Evolutionary conservation across 2,329 filamentous ascomycete species (phyloP).

Genomic region (Nemania bipapillata): DNA sequence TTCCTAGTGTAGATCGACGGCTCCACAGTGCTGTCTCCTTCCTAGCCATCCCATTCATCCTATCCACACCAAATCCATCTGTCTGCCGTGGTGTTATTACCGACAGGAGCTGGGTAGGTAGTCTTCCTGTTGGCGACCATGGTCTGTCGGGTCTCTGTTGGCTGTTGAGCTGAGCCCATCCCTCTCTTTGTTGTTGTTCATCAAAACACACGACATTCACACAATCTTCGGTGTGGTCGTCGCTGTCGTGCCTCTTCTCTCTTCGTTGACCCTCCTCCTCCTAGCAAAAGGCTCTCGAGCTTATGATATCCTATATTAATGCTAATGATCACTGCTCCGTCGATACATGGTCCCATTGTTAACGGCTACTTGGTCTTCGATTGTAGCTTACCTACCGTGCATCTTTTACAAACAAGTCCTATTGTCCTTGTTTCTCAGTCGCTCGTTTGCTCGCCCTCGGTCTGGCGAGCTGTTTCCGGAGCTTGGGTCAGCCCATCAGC

Average conservation of each 20-base stretch:
- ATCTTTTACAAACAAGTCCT: conserved; percentile 11
- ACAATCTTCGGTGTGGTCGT: neutral
- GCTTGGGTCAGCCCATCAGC: conserved; percentile 14
- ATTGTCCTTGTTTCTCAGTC: conserved; percentile 17
- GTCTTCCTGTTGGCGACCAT: conserved; percentile 29
- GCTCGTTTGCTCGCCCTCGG: conserved; percentile 21
- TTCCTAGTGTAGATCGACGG: conserved; percentile 32
- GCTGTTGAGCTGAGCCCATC: conserved; percentile 30
- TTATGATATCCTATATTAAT: conserved; percentile 27
- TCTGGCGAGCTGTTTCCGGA: conserved; percentile 1
- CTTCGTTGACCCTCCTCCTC: conserved; percentile 3
- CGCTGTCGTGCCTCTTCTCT: neutral
- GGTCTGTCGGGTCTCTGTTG: conserved; percentile 28
- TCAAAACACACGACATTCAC: conserved; percentile 15
- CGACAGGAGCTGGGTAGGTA: conserved; percentile 23
- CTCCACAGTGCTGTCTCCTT: conserved; percentile 37
- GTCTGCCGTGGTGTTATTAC: conserved; percentile 24
- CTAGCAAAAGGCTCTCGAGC: conserved; percentile 8
- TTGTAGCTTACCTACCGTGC: conserved; percentile 10
- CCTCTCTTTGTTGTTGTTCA: conserved; percentile 10
- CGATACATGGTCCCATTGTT: conserved; percentile 19
- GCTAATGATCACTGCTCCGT: conserved; percentile 22
- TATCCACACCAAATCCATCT: conserved; percentile 24
- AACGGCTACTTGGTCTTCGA: conserved; percentile 13
- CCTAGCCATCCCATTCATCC: conserved; percentile 27